Evolutionary conservation across 768 basidiomycete species (phyloP).

Genomic region (Hericium alpestre): DNA sequence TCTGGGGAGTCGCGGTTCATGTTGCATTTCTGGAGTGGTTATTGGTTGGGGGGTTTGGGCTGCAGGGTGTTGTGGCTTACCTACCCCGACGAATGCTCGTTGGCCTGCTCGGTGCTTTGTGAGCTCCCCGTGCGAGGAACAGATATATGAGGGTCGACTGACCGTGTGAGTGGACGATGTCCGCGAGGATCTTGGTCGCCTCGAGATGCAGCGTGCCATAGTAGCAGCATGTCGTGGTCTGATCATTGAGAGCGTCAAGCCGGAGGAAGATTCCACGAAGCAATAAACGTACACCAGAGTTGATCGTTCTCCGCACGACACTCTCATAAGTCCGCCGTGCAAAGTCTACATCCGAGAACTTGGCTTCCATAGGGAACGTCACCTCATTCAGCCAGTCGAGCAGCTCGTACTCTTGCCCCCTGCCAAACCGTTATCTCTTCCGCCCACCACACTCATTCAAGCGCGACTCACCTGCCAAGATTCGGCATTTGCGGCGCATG

Average conservation of each 20-base stretch:
- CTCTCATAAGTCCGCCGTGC: constrained; percentile 58
- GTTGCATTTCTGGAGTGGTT: constrained; percentile 61
- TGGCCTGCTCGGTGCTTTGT: constrained; percentile 40
- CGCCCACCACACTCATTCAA: not conserved
- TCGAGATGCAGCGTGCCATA: constrained; percentile 77
- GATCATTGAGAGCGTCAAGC: constrained; percentile 1
- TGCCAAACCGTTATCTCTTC: constrained; percentile 17
- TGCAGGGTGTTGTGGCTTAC: constrained; percentile 17
- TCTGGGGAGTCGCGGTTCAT: constrained; percentile 69
- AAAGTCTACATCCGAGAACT: constrained; percentile 59
- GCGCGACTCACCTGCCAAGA: constrained; percentile 40
- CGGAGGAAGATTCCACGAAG: not conserved
- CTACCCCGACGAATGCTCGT: constrained; percentile 76
- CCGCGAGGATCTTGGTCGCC: constrained; percentile 71
- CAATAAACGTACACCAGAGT: constrained; percentile 54
- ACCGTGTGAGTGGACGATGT: constrained; percentile 58
- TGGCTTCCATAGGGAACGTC: constrained; percentile 83
- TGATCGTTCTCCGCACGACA: constrained; percentile 62
- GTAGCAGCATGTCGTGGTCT: constrained; percentile 95
- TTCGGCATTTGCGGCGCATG: constrained; percentile 78
- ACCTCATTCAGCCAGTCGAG: constrained; percentile 79
- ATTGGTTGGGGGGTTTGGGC: not conserved
- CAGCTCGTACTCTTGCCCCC: constrained; percentile 78
- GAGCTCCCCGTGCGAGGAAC: not conserved
- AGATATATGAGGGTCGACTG: constrained; percentile 12